A percentile compares a stretch with the other conserved stretches of the same genome.
Conservation (phyloP, 345 rosid genomes). For the Brassica incana region DNA sequence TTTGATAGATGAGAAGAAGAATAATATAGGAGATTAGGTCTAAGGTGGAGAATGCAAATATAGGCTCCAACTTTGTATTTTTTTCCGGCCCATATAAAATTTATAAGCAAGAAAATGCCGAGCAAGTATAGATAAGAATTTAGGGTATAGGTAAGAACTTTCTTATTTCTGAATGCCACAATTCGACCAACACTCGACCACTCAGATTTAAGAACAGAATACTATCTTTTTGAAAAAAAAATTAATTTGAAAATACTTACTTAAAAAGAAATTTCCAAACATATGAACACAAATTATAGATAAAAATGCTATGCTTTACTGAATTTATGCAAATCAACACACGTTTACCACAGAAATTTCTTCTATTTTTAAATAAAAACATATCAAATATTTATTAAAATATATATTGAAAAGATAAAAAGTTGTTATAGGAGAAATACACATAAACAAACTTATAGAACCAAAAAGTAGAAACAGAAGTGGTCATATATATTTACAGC, state of each 20-base stretch:
- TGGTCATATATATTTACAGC: background rate
- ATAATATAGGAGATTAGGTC: no score
- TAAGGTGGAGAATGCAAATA: no score
- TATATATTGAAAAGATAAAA: background rate
- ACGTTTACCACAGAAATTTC: background rate
- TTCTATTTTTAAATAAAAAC: no score
- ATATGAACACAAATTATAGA: background rate
- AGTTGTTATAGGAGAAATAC: background rate
- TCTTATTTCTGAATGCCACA: background rate
- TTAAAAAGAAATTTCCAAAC: no score
- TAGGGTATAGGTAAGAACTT: no score
- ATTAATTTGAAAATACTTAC: background rate
- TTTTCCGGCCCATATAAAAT: no score
- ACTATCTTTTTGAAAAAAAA: background rate
- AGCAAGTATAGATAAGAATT: no score
- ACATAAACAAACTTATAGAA: background rate
- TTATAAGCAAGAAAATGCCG: background rate
- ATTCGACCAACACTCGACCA: background rate
- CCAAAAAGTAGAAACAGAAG: background rate
- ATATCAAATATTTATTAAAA: background rate
- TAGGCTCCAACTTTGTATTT: no score
- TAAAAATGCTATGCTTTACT: background rate
- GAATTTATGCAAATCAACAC: background rate
- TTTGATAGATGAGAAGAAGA: background rate
- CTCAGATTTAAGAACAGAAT: background rate